Evolutionary conservation across 2,329 filamentous ascomycete genomes (phyloP), one percentile per base, ranked within the genome.

Genomic region (Exophiala bonariae): DNA sequence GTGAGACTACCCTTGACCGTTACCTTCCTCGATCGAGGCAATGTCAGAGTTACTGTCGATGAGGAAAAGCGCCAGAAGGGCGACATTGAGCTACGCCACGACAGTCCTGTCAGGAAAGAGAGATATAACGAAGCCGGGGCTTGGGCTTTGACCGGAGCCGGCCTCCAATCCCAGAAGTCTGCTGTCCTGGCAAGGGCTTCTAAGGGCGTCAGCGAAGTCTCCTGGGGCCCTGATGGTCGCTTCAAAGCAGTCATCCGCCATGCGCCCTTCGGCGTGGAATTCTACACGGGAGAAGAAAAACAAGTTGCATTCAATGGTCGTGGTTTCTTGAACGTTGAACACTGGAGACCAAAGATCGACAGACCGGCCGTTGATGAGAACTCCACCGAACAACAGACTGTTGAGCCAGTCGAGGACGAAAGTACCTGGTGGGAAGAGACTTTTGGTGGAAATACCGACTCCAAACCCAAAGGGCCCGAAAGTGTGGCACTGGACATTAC

Each of bases 391-490:
- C 66, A 73, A 10, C 66, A 68, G 30, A 58, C 61, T 28, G 53
- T 66, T 28, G 63, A 66, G 28, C 61, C 71, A 9, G 77, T 75
- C 11, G 81, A 86, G 55, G 87, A 93, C 56, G 87, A 96, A 64
- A 87, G 85, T 69, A 96, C 91, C 3, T 96, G 90, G 89, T 99
- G 93, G 93, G 93, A 99, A 5, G 93, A 99, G 73, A 82, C 80
- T 0, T 99, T 99, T 67, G 92, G 92, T 55, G 91, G 92, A 52
- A 95, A 93, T 66, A 97, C 91, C 0, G 93, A 99, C 67, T 82
- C 85, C 4, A 99, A 99, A 70, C 92, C 93, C n/a, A 83, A 84
- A 61, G 93, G 93, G 1, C 93, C 93, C 0, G 93, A 99, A 69
- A 93, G 91, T 64, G 78, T 99, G 35, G 90, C 82, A 11, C 71